Evolutionary conservation across 2,329 filamentous ascomycete genomes (phyloP).

Genomic region (Neonectria magnoliae): DNA sequence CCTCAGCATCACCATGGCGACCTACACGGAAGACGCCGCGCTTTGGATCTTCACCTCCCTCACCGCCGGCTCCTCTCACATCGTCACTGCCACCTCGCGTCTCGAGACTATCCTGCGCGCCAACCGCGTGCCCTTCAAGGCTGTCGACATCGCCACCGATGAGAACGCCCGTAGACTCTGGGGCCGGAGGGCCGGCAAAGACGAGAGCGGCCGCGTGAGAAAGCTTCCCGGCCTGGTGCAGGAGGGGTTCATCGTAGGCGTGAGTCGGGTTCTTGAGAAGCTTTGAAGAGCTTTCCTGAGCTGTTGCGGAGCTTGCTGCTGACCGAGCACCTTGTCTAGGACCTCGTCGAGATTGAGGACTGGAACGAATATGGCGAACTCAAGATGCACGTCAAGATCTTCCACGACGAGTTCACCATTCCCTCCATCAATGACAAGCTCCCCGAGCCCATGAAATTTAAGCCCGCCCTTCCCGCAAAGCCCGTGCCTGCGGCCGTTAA

Average conservation of each 20-base stretch:
- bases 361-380: constrained; percentile 99
- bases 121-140: constrained; percentile 93
- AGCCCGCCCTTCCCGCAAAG: constrained; percentile 38
- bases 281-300: not conserved
- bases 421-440: constrained; percentile 64
- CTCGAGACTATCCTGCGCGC: constrained; percentile 96
- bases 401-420: constrained; percentile 70
- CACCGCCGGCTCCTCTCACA: constrained; percentile 93
- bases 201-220: constrained; percentile 66
- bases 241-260: constrained; percentile 84
- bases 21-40: constrained; percentile 70
- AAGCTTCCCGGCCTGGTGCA: constrained; percentile 92
- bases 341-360: constrained; percentile 93
- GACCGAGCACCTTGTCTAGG: constrained; percentile 61
- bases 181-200: constrained; percentile 83
- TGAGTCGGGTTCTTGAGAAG: constrained; percentile 59
- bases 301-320: not conserved
- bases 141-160: constrained; percentile 90
- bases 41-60: constrained; percentile 97
- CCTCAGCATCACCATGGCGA: constrained; percentile 44
- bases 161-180: constrained; percentile 89
- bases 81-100: constrained; percentile 93
- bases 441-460: constrained; percentile 48
- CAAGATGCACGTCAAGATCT: constrained; percentile 81
- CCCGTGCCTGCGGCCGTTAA: constrained; percentile 37